Evolutionary conservation across 257 asterid species (phyloP).

Genomic region (Paulownia fortunei): DNA sequence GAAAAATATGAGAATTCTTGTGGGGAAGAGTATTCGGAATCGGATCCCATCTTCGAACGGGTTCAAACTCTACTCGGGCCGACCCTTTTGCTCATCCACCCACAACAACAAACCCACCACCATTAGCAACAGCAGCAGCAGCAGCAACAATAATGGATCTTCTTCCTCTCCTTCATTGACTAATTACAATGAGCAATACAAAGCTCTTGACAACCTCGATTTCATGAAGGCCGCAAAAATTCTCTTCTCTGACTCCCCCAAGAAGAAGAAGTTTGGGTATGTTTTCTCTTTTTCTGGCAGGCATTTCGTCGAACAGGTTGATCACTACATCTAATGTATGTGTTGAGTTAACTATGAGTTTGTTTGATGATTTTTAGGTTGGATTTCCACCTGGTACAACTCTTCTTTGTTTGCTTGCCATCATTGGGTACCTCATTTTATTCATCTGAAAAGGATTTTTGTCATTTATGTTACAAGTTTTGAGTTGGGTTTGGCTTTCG

Average conservation of each 20-base stretch:
- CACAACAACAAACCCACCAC: conserved; percentile 38
- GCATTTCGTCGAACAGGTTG: conserved; percentile 35
- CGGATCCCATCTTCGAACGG: conserved; percentile 36
- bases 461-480: conserved; percentile 18
- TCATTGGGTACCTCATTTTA: conserved; percentile 68
- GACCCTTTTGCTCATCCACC: conserved; percentile 48
- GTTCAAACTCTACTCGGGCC: conserved; percentile 23
- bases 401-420: conserved; percentile 90
- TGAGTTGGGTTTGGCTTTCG: conserved; percentile 13
- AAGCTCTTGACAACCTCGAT: conserved; percentile 68
- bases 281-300: conserved; percentile 14
- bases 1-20: conserved; percentile 46
- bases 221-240: conserved; percentile 72
- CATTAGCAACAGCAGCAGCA: conserved; percentile 29
- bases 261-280: conserved; percentile 81
- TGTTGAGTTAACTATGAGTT: not conserved
- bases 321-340: not conserved
- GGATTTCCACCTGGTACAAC: conserved; percentile 95
- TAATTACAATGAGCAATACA: conserved; percentile 60
- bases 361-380: conserved; percentile 53
- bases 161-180: conserved; percentile 48
- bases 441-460: not conserved
- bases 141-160: conserved; percentile 39
- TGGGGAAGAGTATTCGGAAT: conserved; percentile 45
- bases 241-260: conserved; percentile 61